Percentiles rank a stretch among this genome's conserved stretches.
Evolutionary conservation across 2,329 filamentous ascomycete genomes (phyloP).

Genomic region (Pseudomassariella vexata): DNA sequence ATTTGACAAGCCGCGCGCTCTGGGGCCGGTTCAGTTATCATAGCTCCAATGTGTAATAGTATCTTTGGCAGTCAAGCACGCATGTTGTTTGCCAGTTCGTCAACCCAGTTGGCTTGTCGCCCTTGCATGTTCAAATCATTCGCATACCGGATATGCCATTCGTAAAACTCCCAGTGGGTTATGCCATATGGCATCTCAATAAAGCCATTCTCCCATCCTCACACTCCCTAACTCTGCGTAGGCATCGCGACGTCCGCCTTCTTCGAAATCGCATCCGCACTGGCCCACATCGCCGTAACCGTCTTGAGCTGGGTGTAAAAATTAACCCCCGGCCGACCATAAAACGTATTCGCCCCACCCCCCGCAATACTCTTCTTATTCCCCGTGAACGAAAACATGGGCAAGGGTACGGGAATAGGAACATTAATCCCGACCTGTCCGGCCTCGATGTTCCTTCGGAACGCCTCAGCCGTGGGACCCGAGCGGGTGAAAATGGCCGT

Average conservation of each 20-base stretch:
- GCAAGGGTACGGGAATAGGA: slow-evolving; percentile 66
- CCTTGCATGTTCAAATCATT: no score
- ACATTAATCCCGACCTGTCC: slow-evolving; percentile 85
- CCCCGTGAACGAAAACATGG: slow-evolving; percentile 68
- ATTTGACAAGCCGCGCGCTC: no score
- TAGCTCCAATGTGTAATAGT: no score
- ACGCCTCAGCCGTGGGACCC: slow-evolving; percentile 69
- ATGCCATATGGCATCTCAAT: no score
- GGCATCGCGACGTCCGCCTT: slow-evolving; percentile 91
- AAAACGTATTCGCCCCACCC: slow-evolving; percentile 89
- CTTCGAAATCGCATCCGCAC: slow-evolving; percentile 75
- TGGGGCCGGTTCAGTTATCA: no score
- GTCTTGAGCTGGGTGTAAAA: slow-evolving; percentile 99
- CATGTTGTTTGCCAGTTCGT: no score
- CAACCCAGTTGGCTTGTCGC: no score
- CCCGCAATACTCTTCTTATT: slow-evolving; percentile 91
- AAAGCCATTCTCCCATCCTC: not conserved
- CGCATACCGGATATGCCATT: no score
- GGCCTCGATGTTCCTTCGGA: slow-evolving; percentile 76
- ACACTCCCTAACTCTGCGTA: slow-evolving; percentile 30
- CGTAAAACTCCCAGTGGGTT: no score
- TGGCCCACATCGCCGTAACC: slow-evolving; percentile 86
- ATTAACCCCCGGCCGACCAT: slow-evolving; percentile 83
- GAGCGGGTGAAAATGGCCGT: slow-evolving; percentile 79
- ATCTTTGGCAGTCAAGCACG: no score